Percentiles rank a stretch among this genome's conserved stretches.
Evolutionary conservation across 148 eudicot species (phyloP).

Genomic region (Cornus kousa): DNA sequence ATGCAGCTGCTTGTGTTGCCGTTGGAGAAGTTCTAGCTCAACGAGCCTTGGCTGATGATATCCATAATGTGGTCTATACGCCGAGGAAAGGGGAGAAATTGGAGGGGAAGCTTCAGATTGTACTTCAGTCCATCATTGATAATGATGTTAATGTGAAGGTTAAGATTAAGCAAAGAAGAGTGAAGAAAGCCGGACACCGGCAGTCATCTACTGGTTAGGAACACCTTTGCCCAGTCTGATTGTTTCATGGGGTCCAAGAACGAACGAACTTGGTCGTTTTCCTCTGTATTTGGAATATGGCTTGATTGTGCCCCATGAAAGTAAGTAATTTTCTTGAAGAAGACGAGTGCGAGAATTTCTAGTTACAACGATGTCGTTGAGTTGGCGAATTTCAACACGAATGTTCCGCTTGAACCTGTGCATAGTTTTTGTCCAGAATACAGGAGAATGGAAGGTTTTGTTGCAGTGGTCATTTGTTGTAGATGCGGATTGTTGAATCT

Average conservation of each 20-base stretch:
- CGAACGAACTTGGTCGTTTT: neutral
- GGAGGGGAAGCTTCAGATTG: conserved; percentile 79
- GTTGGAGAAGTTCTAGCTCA: conserved; percentile 77
- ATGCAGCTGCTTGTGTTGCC: conserved; percentile 58
- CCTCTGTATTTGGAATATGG: too few relatives aligned
- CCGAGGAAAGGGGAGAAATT: conserved; percentile 79
- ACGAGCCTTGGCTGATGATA: conserved; percentile 80
- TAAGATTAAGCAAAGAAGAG: conserved; percentile 66
- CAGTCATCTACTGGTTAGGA: neutral
- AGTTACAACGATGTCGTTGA: too few relatives aligned
- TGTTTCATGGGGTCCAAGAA: neutral
- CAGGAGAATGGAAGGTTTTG: too few relatives aligned
- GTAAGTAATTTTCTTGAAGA: neutral
- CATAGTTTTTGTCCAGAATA: too few relatives aligned
- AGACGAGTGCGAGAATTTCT: neutral
- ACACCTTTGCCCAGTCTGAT: neutral
- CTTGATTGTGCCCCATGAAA: neutral
- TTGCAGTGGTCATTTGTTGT: too few relatives aligned
- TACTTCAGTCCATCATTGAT: conserved; percentile 55
- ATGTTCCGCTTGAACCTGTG: neutral
- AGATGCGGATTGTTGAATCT: neutral
- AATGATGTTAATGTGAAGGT: conserved; percentile 68
- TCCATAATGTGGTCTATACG: conserved; percentile 72
- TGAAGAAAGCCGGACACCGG: conserved; percentile 22
- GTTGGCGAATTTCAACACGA: neutral